phyloP scores from a whole-genome alignment of 2,329 filamentous ascomycete species.

The Aquanectria penicillioides region DNA sequence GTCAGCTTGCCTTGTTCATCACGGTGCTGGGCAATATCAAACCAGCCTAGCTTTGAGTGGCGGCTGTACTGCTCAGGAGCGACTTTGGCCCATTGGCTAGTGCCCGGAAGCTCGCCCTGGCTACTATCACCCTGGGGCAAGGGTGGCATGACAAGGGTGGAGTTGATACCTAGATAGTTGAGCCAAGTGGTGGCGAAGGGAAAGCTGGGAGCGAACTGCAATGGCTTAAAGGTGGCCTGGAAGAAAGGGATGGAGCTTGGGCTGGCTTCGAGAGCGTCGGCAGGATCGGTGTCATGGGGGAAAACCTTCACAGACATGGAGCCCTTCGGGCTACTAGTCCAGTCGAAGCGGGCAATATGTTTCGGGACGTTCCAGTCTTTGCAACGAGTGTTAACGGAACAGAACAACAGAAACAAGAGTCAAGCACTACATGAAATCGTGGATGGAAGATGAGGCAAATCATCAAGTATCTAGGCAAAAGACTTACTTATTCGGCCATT shows the following conservation, averaged over 20 bases:
- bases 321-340: constrained; percentile 49
- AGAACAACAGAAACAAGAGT: too few species aligned
- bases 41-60: constrained; percentile 55
- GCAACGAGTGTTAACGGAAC: constrained; percentile 2
- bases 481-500: constrained; percentile 61
- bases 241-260: constrained; percentile 55
- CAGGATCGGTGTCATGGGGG: constrained; percentile 51
- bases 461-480: background rate
- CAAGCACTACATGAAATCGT: too few species aligned
- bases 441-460: background rate
- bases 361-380: constrained; percentile 67
- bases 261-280: constrained; percentile 43
- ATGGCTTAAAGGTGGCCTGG: constrained; percentile 54
- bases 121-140: constrained; percentile 53
- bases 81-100: constrained; percentile 56
- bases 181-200: constrained; percentile 53
- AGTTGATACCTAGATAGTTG: constrained; percentile 53
- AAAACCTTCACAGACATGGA: constrained; percentile 55
- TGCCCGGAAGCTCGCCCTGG: constrained; percentile 56
- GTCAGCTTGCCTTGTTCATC: constrained; percentile 32
- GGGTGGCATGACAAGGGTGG: constrained; percentile 59
- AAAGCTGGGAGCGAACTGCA: constrained; percentile 55
- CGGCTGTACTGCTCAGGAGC: constrained; percentile 43
- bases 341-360: constrained; percentile 63
- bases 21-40: constrained; percentile 55